These are phyloP conservation scores for Penicillium paneum DNA, from an alignment of 2,329 filamentous ascomycete species.

Conservation along the genomic window DNA sequence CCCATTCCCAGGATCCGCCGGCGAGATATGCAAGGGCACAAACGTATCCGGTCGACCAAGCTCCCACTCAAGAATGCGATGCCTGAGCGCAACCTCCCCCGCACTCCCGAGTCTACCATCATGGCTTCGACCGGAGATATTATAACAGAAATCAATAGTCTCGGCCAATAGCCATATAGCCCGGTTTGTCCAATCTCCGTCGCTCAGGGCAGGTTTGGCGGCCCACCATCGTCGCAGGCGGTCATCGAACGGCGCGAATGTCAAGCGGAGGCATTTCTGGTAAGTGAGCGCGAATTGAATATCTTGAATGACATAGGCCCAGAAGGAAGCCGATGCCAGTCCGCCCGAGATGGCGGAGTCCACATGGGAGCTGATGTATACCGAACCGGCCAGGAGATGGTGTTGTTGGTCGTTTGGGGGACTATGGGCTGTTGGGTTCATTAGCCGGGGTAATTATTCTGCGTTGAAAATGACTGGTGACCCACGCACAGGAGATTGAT, in stretches of 20 bases:
- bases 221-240: slow-evolving; percentile 30
- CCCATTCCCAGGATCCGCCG: slow-evolving; percentile 24
- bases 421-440: slow-evolving; percentile 24
- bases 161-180: slow-evolving; percentile 36
- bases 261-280: slow-evolving; percentile 32
- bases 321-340: slow-evolving; percentile 36
- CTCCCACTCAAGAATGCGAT: slow-evolving; percentile 31
- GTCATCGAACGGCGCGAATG: slow-evolving; percentile 32
- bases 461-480: neutral
- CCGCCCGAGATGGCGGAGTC: slow-evolving; percentile 34
- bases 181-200: slow-evolving; percentile 34
- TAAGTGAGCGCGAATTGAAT: slow-evolving; percentile 35
- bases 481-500: slow-evolving; percentile 34
- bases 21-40: slow-evolving; percentile 31
- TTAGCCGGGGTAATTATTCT: neutral
- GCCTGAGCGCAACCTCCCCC: slow-evolving; percentile 21
- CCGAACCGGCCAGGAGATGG: slow-evolving; percentile 35
- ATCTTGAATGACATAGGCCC: slow-evolving; percentile 38
- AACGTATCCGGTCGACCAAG: slow-evolving; percentile 26
- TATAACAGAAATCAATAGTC: slow-evolving; percentile 35
- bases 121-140: slow-evolving; percentile 19
- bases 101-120: slow-evolving; percentile 16
- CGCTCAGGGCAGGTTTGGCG: slow-evolving; percentile 22
- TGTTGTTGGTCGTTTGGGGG: slow-evolving; percentile 35
- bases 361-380: slow-evolving; percentile 35